Conservation (phyloP, 2,329 filamentous ascomycete species). For the Pseudogymnoascus sp. region DNA sequence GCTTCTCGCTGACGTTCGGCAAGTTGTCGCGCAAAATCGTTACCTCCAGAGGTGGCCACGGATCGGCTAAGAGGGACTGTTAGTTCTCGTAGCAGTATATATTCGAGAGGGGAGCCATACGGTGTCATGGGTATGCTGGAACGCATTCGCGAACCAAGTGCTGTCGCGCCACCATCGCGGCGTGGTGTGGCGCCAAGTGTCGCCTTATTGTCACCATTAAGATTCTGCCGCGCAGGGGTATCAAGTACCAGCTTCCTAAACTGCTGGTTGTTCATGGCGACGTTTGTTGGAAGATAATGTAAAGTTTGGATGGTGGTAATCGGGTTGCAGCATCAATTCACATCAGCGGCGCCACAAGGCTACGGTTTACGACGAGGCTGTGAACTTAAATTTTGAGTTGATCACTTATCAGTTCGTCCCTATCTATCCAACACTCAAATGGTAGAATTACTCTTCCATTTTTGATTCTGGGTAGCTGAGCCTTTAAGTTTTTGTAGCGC, state of each 20-base stretch:
- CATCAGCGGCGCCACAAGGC: neutral
- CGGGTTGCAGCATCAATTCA: neutral
- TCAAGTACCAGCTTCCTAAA: slow-evolving; percentile 73
- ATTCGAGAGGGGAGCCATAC: slow-evolving; percentile 39
- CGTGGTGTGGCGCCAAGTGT: slow-evolving; percentile 26
- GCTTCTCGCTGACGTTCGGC: slow-evolving; percentile 49
- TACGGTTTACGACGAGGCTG: neutral
- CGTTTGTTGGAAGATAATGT: neutral
- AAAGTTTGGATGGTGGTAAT: neutral
- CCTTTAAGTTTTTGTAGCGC: neutral
- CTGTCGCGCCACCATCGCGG: slow-evolving; percentile 42
- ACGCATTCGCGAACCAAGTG: slow-evolving; percentile 69
- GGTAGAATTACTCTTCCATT: neutral
- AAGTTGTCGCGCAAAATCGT: slow-evolving; percentile 77
- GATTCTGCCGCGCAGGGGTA: slow-evolving; percentile 34
- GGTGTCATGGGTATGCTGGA: slow-evolving; percentile 92
- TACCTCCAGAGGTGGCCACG: slow-evolving; percentile 32
- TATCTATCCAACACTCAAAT: neutral
- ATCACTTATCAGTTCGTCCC: neutral
- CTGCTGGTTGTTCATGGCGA: slow-evolving; percentile 84
- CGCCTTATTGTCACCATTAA: slow-evolving; percentile 27
- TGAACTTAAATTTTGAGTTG: neutral
- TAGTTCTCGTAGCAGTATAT: slow-evolving; percentile 8
- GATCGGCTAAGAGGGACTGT: slow-evolving; percentile 17
- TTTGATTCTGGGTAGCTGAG: neutral